Percentiles rank a stretch among this genome's conserved stretches.
phyloP scores from a whole-genome alignment of 2,329 filamentous ascomycete genomes.

The Nemania sp. region DNA sequence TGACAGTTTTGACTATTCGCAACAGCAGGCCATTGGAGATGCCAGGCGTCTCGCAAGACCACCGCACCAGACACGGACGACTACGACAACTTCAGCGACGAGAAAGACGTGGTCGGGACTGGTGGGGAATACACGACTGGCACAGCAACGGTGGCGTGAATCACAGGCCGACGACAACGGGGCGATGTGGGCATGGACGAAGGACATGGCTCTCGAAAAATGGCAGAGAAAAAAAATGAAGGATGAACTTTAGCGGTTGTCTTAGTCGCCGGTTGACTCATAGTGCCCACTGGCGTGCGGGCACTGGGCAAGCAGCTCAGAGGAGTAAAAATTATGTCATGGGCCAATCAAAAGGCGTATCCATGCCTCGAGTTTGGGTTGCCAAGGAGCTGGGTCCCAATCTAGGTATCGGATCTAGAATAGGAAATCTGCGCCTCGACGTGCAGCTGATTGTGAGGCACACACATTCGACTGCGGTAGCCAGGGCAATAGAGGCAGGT shows the following conservation, averaged over 20 bases:
- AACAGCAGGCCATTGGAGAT: constrained; percentile 10
- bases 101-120: background rate
- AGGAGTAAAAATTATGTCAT: constrained; percentile 7
- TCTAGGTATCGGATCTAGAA: constrained; percentile 20
- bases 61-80: background rate
- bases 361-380: constrained; percentile 5
- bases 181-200: too few species aligned
- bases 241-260: background rate
- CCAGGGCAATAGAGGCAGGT: background rate
- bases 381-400: constrained; percentile 19
- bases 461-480: background rate
- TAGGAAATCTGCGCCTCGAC: constrained; percentile 17
- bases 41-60: background rate
- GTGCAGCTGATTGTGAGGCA: constrained; percentile 1
- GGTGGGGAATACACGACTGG: background rate
- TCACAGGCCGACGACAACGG: background rate
- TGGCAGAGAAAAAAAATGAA: background rate
- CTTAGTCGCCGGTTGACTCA: constrained; percentile 24
- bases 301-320: constrained; percentile 5
- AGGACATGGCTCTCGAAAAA: background rate
- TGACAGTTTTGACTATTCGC: background rate
- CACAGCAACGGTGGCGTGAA: background rate
- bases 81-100: background rate
- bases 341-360: constrained; percentile 5
- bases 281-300: constrained; percentile 9